phyloP scores from a whole-genome alignment of 306 rosid genomes.

The Fagus crenata region DNA sequence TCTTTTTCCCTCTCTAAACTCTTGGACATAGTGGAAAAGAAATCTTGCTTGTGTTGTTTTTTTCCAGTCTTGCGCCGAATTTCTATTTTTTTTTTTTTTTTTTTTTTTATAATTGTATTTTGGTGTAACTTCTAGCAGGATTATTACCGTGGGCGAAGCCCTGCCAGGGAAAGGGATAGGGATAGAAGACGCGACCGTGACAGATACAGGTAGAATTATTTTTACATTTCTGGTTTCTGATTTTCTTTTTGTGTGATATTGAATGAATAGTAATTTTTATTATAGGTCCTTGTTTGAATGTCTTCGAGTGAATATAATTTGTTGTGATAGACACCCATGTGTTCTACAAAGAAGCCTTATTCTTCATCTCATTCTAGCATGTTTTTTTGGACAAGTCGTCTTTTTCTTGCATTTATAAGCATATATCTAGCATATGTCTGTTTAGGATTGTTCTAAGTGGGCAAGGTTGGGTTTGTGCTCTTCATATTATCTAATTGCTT shows the following conservation, averaged over 20 bases:
- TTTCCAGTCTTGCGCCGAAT: neutral
- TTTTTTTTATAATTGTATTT: neutral
- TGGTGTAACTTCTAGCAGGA: conserved; percentile 44
- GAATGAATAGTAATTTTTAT: neutral
- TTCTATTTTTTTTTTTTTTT: too few relatives aligned
- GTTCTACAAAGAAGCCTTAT: neutral
- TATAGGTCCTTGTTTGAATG: neutral
- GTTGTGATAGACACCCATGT: neutral
- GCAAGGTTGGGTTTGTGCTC: neutral
- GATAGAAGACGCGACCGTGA: conserved; percentile 88
- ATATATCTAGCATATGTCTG: neutral
- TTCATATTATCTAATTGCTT: neutral
- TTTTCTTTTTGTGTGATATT: conserved; percentile 10
- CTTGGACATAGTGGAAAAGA: neutral
- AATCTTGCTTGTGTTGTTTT: neutral
- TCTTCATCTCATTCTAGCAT: neutral
- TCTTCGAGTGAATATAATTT: neutral
- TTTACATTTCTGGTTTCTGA: conserved; percentile 3
- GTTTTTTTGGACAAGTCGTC: too few relatives aligned
- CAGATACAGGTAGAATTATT: conserved; percentile 70
- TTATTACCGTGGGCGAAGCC: conserved; percentile 85
- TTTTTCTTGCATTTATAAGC: neutral
- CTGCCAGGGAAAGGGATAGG: conserved; percentile 79
- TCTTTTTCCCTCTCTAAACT: neutral
- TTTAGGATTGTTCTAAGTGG: neutral